Evolutionary conservation across 768 basidiomycete genomes (phyloP).

Genomic region (Leccinum uliginosum): DNA sequence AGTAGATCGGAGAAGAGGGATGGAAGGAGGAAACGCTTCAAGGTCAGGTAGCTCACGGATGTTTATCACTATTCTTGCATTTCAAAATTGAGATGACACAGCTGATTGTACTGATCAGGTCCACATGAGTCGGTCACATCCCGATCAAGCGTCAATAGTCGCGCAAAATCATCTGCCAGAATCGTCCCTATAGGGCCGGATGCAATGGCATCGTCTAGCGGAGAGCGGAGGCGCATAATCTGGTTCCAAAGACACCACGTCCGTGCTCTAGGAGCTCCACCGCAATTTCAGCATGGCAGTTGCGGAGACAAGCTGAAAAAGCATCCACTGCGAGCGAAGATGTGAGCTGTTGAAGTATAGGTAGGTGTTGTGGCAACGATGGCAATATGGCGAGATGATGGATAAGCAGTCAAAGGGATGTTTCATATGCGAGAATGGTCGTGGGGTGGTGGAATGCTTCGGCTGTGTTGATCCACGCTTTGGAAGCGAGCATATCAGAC

Average conservation of each 20-base stretch:
- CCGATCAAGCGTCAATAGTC: background rate
- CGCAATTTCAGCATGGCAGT: background rate
- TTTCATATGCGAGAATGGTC: no score
- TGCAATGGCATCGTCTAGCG: no score
- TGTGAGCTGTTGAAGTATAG: background rate
- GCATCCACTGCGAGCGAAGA: background rate
- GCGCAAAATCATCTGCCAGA: background rate
- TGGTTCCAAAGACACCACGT: background rate
- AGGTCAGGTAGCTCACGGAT: no score
- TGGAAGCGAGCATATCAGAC: no score
- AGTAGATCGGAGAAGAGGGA: no score
- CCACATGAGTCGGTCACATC: background rate
- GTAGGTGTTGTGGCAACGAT: background rate
- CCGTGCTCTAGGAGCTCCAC: background rate
- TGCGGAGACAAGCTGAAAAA: background rate
- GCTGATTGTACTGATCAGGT: background rate
- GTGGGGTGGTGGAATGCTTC: background rate
- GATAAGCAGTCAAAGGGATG: background rate
- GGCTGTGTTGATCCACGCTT: background rate
- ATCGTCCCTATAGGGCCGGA: background rate
- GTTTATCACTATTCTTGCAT: background rate
- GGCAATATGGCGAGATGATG: background rate
- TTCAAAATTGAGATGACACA: background rate
- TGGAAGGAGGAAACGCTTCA: no score
- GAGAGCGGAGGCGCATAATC: background rate